Conservation (phyloP, 805 yeast genomes). For the Ogataea ganodermae region DNA sequence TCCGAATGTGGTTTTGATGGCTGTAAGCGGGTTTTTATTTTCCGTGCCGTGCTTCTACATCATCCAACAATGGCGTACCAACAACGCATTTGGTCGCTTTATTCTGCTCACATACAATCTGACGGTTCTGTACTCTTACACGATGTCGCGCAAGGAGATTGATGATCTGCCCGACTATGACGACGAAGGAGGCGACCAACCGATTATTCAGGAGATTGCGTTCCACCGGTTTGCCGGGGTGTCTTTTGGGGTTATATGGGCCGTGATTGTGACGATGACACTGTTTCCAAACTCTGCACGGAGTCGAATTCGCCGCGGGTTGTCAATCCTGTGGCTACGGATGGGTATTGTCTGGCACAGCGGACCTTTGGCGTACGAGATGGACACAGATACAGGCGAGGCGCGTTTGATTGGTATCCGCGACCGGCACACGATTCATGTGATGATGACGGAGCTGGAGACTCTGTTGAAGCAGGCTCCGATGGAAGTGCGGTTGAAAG, state of each 20-base stretch:
- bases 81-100: constrained; percentile 67
- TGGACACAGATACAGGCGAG: constrained; percentile 27
- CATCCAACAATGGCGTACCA: constrained; percentile 66
- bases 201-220: constrained; percentile 73
- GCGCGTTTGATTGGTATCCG: constrained; percentile 43
- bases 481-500: constrained; percentile 72
- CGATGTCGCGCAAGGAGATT: constrained; percentile 58
- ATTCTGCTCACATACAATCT: constrained; percentile 74
- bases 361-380: constrained; percentile 61
- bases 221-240: constrained; percentile 77
- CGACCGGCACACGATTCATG: constrained; percentile 46
- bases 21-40: constrained; percentile 48
- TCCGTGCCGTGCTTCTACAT: constrained; percentile 54
- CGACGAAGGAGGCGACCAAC: constrained; percentile 69
- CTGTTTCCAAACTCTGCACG: constrained; percentile 79
- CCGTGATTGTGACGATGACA: constrained; percentile 63
- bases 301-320: constrained; percentile 60
- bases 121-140: constrained; percentile 74
- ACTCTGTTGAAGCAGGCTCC: constrained; percentile 68
- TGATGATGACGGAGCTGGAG: constrained; percentile 61
- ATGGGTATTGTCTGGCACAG: constrained; percentile 81
- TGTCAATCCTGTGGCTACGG: constrained; percentile 73
- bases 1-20: constrained; percentile 55
- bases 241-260: constrained; percentile 74
- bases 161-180: constrained; percentile 48